A percentile compares a stretch with the other conserved stretches of the same genome.
Conservation (phyloP, 1,284 basidiomycete genomes). For the Albatrellus sp. region DNA sequence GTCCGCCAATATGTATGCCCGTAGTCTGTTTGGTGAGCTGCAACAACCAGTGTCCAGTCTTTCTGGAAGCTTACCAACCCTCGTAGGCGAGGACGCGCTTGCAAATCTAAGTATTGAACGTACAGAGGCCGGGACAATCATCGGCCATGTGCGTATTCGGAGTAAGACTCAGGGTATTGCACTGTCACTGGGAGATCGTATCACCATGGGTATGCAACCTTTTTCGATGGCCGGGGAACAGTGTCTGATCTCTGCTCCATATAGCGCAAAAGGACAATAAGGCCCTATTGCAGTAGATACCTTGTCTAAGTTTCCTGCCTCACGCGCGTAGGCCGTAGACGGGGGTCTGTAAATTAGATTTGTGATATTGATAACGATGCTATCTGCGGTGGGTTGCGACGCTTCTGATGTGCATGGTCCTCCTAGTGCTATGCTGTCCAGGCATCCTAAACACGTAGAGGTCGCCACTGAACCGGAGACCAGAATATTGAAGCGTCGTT, state of each 20-base stretch:
- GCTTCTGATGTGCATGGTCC: too few relatives aligned
- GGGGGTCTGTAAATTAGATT: too few relatives aligned
- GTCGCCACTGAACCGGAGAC: too few relatives aligned
- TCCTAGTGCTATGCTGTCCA: too few relatives aligned
- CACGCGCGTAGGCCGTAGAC: too few relatives aligned
- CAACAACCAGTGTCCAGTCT: not conserved
- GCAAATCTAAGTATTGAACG: conserved; percentile 94
- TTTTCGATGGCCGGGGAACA: not conserved
- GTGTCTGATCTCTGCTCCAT: conserved; percentile 3
- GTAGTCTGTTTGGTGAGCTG: conserved; percentile 67
- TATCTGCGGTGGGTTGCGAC: too few relatives aligned
- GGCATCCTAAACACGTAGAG: too few relatives aligned
- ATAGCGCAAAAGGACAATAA: conserved; percentile 57
- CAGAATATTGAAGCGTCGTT: too few relatives aligned
- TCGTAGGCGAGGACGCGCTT: conserved; percentile 83
- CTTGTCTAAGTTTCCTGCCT: too few relatives aligned
- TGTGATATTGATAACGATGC: too few relatives aligned
- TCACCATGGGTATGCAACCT: conserved; percentile 62
- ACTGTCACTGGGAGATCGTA: conserved; percentile 84
- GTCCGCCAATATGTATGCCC: conserved; percentile 88
- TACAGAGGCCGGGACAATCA: conserved; percentile 70
- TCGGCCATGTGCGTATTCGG: conserved; percentile 85
- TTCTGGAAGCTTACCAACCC: not conserved
- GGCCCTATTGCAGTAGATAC: conserved; percentile 25
- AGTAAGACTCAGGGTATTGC: conserved; percentile 96